Evolutionary conservation across 2,329 filamentous ascomycete species (phyloP).

Genomic region (Biscogniauxia sp.): DNA sequence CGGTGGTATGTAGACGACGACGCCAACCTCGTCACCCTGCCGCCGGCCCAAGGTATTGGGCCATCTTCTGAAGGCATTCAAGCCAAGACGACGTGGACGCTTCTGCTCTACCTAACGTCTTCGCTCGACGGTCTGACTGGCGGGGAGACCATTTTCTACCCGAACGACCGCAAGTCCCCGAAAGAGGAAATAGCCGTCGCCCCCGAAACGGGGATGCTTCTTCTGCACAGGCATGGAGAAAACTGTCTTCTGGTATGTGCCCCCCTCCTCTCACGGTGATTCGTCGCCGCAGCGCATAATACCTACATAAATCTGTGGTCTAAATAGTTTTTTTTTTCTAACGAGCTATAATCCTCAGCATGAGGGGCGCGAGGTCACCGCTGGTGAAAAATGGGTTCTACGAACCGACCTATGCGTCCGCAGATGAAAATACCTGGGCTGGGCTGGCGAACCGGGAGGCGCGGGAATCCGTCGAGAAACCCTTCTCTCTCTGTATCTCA

Average conservation of each 20-base stretch:
- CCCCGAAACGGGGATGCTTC: conserved; percentile 78
- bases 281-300: neutral
- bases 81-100: conserved; percentile 83
- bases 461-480: too few relatives aligned
- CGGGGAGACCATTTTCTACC: conserved; percentile 91
- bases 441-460: too few relatives aligned
- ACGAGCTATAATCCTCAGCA: conserved; percentile 47
- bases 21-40: conserved; percentile 68
- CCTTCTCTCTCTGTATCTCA: too few relatives aligned
- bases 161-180: conserved; percentile 56
- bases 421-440: conserved; percentile 7
- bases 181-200: conserved; percentile 68
- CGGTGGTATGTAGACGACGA: conserved; percentile 75
- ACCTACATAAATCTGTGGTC: conserved; percentile 6
- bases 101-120: conserved; percentile 83
- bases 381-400: conserved; percentile 89
- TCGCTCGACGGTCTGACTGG: conserved; percentile 72
- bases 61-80: conserved; percentile 36
- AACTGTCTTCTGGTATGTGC: conserved; percentile 77
- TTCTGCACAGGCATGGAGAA: conserved; percentile 85
- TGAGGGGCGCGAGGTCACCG: conserved; percentile 75
- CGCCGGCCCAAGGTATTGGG: conserved; percentile 37
- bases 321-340: neutral
- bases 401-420: conserved; percentile 76
- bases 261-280: conserved; percentile 1